These are phyloP conservation scores for Strobilomyces echinocephalus DNA, from an alignment of 768 basidiomycete genomes.

Conservation along the genomic window DNA sequence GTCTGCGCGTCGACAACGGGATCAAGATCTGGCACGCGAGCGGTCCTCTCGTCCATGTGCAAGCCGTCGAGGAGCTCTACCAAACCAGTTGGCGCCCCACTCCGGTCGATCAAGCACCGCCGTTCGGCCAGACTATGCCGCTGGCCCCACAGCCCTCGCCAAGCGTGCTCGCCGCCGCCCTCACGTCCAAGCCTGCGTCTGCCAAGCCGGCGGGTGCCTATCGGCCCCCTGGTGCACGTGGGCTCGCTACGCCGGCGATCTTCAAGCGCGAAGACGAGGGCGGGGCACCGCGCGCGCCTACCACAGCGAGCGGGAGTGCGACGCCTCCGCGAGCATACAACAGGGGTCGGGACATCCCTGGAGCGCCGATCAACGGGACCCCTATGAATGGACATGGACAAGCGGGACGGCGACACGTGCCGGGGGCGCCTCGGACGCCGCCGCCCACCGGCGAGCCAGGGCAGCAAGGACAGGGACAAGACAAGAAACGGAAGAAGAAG, in stretches of 20 bases:
- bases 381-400: constrained; percentile 30
- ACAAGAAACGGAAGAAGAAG: constrained; percentile 48
- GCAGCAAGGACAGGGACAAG: constrained; percentile 30
- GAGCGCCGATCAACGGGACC: constrained; percentile 35
- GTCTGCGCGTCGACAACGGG: constrained; percentile 94
- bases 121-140: constrained; percentile 66
- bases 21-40: constrained; percentile 95
- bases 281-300: constrained; percentile 51
- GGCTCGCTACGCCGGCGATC: constrained; percentile 78
- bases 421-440: constrained; percentile 58
- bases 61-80: constrained; percentile 83
- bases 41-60: constrained; percentile 81
- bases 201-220: constrained; percentile 82
- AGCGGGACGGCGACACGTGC: constrained; percentile 46
- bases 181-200: constrained; percentile 49
- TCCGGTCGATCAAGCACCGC: constrained; percentile 56
- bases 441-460: constrained; percentile 39
- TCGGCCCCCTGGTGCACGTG: constrained; percentile 89
- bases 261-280: constrained; percentile 94
- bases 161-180: constrained; percentile 48
- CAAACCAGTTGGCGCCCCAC: constrained; percentile 82
- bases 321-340: constrained; percentile 62
- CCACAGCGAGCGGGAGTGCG: constrained; percentile 42
- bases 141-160: constrained; percentile 60
- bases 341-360: constrained; percentile 53